Evolutionary conservation across 169 alveolate genomes (phyloP).

Genomic region (Miamiensis avidus): DNA sequence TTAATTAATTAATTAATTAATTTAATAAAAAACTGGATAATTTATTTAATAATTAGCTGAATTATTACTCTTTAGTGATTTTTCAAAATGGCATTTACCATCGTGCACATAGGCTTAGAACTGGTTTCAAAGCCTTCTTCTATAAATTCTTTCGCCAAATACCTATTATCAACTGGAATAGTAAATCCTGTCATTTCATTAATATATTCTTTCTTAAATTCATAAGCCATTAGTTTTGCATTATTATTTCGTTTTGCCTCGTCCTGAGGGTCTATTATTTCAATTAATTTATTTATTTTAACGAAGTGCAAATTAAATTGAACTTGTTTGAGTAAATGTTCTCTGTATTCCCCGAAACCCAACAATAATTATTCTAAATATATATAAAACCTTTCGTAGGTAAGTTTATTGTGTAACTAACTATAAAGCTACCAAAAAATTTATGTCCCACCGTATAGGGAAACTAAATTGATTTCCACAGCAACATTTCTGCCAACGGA

Average conservation of each 20-base stretch:
- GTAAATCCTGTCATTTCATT: no score
- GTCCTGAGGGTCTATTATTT: no score
- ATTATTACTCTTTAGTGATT: background rate
- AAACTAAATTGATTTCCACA: background rate
- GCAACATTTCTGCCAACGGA: background rate
- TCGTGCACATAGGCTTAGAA: background rate
- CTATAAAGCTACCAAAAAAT: background rate
- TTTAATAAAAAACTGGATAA: no score
- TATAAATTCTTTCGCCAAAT: background rate
- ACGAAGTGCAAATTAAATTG: background rate
- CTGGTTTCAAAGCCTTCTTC: background rate
- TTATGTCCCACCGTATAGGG: background rate
- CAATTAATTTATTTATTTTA: no score
- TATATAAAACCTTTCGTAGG: background rate
- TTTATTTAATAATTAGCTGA: background rate
- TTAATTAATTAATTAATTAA: no score
- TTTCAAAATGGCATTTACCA: background rate
- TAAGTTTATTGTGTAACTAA: no score
- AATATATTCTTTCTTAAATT: no score
- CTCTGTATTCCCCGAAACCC: background rate
- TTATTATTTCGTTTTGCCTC: no score
- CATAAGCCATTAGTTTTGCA: no score
- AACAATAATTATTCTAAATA: no score
- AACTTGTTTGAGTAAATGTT: background rate
- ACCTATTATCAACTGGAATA: no score